Base-by-base conservation (phyloP, 441 rosid species). In the Corymbia citriodora region DNA sequence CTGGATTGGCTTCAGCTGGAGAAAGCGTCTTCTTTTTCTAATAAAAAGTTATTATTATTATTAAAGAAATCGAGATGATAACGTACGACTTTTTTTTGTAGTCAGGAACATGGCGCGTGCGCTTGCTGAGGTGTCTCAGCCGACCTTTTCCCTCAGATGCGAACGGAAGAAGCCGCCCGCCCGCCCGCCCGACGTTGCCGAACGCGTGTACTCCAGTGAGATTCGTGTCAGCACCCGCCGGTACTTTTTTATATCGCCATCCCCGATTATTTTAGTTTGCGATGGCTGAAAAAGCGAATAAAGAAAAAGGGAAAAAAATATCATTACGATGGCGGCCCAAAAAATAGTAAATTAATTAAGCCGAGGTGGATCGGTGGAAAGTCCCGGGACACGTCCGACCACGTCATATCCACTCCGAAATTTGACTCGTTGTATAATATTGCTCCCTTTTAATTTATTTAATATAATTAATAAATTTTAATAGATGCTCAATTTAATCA, bases 131-230 rank as follows among this genome's bases (percentile, higher is more conserved):
- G 68, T 9, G 89, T 4, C 52, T 12, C 25, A 48, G 93, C 91
- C 92, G 93, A 92, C 92, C n/a, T 85, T 25, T 33, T 15, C 17
- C 2, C 6, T 45, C n/a, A 13, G 31, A 79, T 45, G 85, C 3
- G 1, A 2, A 23, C 85, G 52, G 52, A 7, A 79, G 89, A 27
- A 36, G 92, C 82, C 88, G 92, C 89, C 91, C 2, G 48, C 4
- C 70, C 18, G 11, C 9, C 55, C 17, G 1, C 54, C 4, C 2
- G 90, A 27, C 92, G 79, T 90, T 79, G 92, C 29, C 49, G 29
- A 36, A 89, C 91, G 53, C 93, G 90, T 91, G 91, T 82, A 14
- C 5, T 68, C 87, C 54, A 21, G 87, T 29, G 9, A 83, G 91
- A 92, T 90, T 85, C 88, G 89, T 90, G 92, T 90, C 89, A 70